A percentile compares a stretch with the other conserved stretches of the same genome.
phyloP scores from a whole-genome alignment of 2,329 filamentous ascomycete genomes.

The Phialemoniopsis sp. region DNA sequence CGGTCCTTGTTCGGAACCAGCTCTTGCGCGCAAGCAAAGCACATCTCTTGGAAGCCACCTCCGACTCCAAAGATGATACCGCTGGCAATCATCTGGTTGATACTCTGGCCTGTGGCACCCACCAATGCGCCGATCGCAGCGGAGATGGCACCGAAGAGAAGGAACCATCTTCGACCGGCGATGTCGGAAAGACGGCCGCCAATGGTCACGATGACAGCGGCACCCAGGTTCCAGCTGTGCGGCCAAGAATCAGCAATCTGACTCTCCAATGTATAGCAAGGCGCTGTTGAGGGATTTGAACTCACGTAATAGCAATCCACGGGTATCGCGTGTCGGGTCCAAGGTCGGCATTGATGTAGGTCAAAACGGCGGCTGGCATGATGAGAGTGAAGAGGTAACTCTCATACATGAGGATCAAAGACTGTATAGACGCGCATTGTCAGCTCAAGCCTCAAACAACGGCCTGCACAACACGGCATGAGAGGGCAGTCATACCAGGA shows the following conservation, averaged over 20 bases:
- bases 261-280: neutral
- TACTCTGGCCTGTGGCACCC: slow-evolving; percentile 27
- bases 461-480: neutral
- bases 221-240: slow-evolving; percentile 4
- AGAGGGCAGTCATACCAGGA: slow-evolving; percentile 1
- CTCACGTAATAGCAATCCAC: slow-evolving; percentile 23
- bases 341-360: slow-evolving; percentile 26
- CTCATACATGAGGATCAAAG: slow-evolving; percentile 11
- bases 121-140: slow-evolving; percentile 29
- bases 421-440: neutral
- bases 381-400: slow-evolving; percentile 17
- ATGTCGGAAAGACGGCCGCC: slow-evolving; percentile 29
- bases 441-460: neutral
- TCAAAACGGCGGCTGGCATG: slow-evolving; percentile 21
- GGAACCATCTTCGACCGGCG: slow-evolving; percentile 29
- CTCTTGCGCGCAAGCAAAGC: slow-evolving; percentile 26
- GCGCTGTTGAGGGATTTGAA: neutral
- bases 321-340: slow-evolving; percentile 23
- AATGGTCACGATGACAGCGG: slow-evolving; percentile 5
- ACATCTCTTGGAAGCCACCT: slow-evolving; percentile 32
- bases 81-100: slow-evolving; percentile 31
- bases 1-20: slow-evolving; percentile 28
- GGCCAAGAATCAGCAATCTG: neutral
- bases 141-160: slow-evolving; percentile 24
- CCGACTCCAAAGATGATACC: slow-evolving; percentile 31